These are phyloP conservation scores for bread wheat (Triticum aestivum) DNA, from an alignment of 176 grass and related monocot genomes.

Conservation along the genomic window DNA sequence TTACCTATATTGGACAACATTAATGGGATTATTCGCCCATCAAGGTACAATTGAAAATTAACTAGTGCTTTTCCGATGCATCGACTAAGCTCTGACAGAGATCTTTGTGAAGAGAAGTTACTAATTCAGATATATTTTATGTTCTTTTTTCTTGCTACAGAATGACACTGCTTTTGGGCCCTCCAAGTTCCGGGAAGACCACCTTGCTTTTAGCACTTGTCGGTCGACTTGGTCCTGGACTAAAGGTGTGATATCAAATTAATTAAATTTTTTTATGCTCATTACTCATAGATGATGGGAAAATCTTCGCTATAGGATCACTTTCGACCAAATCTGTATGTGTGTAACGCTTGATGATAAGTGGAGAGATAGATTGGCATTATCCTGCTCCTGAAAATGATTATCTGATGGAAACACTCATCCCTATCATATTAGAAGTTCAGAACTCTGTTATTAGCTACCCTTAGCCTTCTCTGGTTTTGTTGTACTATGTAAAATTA, in stretches of 20 bases:
- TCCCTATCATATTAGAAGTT: background rate
- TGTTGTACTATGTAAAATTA: too few species aligned
- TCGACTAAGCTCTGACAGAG: background rate
- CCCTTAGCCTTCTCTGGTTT: too few species aligned
- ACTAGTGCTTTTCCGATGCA: background rate
- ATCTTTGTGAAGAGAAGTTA: background rate
- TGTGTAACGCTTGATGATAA: background rate
- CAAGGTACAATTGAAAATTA: slow-evolving; percentile 51
- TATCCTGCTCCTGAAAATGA: background rate
- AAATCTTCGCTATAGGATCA: background rate
- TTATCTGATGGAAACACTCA: background rate
- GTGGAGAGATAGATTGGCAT: background rate
- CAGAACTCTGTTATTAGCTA: background rate
- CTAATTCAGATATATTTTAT: background rate
- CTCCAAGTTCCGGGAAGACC: slow-evolving; percentile 97
- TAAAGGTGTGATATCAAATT: slow-evolving; percentile 50
- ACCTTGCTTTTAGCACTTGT: slow-evolving; percentile 94
- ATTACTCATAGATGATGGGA: background rate
- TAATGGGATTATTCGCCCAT: slow-evolving; percentile 82
- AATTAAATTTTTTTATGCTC: background rate
- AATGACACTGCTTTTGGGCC: slow-evolving; percentile 96
- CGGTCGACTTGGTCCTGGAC: slow-evolving; percentile 68
- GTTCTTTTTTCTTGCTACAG: slow-evolving; percentile 40
- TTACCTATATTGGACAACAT: slow-evolving; percentile 78
- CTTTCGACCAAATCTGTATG: background rate